phyloP scores from a whole-genome alignment of 163 green algal species.

The Trebouxiophyceae sp. region DNA sequence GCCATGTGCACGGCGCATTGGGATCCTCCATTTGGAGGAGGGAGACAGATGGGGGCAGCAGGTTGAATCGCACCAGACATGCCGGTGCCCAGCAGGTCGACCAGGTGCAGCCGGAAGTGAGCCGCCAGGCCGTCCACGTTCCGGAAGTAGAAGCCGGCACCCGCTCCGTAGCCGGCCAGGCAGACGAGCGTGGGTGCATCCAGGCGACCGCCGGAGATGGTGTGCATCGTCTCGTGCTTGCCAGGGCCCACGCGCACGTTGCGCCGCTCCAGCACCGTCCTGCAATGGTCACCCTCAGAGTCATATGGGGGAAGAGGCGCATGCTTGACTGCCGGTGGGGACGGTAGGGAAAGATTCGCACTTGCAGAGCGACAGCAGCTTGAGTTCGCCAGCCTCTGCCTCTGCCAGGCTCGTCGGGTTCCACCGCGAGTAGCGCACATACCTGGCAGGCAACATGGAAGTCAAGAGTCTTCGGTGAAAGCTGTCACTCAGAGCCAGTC shows the following conservation, averaged over 20 bases:
- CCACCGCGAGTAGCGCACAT: conserved; percentile 53
- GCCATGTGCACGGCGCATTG: no score
- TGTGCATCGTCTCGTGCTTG: conserved; percentile 67
- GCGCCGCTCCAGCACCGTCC: conserved; percentile 21
- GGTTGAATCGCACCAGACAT: conserved; percentile 61
- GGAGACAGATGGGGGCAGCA: no score
- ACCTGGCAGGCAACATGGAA: no score
- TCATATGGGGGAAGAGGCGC: not conserved
- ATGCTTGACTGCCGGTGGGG: no score
- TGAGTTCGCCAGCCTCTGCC: conserved; percentile 31
- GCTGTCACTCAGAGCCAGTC: no score
- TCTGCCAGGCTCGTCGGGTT: conserved; percentile 45
- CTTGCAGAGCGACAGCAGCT: conserved; percentile 35
- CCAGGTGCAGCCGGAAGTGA: conserved; percentile 46
- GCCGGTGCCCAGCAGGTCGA: conserved; percentile 80
- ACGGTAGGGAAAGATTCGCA: not conserved
- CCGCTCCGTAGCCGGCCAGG: conserved; percentile 62
- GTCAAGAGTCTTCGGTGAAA: no score
- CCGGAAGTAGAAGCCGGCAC: conserved; percentile 60
- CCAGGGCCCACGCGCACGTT: conserved; percentile 46
- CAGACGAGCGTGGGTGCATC: conserved; percentile 47
- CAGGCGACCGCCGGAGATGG: conserved; percentile 27
- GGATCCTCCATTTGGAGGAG: no score
- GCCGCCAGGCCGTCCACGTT: conserved; percentile 50
- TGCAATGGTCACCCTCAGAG: conserved; percentile 2